Evolutionary conservation across 208 protist species (phyloP).

Genomic region (Lotmaria passim): DNA sequence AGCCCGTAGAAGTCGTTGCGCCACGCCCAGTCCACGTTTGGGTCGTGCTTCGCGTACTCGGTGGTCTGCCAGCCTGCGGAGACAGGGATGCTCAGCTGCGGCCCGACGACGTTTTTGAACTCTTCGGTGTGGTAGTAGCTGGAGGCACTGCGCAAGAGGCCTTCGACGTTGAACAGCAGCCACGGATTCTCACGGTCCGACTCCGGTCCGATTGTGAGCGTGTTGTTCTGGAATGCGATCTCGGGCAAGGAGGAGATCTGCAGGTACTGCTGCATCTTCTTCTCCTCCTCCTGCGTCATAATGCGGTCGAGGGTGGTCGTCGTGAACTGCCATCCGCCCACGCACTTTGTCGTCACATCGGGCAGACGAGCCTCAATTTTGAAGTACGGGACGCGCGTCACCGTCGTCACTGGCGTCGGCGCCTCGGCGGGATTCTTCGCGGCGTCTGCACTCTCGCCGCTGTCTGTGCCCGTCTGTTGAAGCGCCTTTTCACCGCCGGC

Average conservation of each 20-base stretch:
- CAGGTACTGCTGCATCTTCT: conserved; percentile 45
- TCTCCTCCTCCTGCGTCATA: conserved; percentile 61
- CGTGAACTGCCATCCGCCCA: conserved; percentile 66
- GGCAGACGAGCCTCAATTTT: conserved; percentile 44
- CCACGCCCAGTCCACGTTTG: conserved; percentile 88
- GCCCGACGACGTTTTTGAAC: conserved; percentile 36
- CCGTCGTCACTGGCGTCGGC: conserved; percentile 4
- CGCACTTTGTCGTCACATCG: conserved; percentile 28
- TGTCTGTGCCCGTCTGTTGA: not conserved
- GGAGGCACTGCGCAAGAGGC: conserved; percentile 55
- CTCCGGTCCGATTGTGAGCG: conserved; percentile 44
- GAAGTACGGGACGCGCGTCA: conserved; percentile 46
- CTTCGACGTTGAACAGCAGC: conserved; percentile 55
- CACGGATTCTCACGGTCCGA: conserved; percentile 29
- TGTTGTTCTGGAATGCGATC: conserved; percentile 74
- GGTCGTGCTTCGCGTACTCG: conserved; percentile 63
- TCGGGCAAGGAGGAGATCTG: conserved; percentile 69
- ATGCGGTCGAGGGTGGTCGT: conserved; percentile 69
- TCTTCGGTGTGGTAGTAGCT: conserved; percentile 64
- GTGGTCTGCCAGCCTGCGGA: conserved; percentile 57
- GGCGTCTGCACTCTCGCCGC: not conserved
- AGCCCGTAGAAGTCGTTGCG: conserved; percentile 78
- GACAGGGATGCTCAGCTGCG: conserved; percentile 67
- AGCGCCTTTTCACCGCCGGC: conserved; percentile 24
- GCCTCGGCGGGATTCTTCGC: not conserved